These are phyloP conservation scores for Rostrohypoxylon terebratum DNA, from an alignment of 495 filamentous ascomycete genomes.

Conservation along the genomic window DNA sequence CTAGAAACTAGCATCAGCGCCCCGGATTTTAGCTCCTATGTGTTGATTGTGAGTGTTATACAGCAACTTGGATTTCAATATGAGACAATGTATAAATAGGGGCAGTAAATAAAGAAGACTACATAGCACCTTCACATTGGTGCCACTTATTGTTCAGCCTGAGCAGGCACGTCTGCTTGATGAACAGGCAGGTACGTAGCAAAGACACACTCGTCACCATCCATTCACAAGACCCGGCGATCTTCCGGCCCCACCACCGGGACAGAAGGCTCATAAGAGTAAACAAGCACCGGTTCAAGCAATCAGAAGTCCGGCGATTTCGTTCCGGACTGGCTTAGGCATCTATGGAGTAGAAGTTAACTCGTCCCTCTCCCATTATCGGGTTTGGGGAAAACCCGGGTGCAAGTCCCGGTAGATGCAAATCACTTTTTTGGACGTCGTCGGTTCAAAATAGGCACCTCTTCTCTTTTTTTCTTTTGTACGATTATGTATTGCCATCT, in stretches of 20 bases:
- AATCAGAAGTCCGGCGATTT: neutral
- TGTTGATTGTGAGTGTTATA: no score
- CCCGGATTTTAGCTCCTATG: no score
- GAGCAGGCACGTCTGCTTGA: no score
- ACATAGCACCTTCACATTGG: no score
- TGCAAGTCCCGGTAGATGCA: conserved; percentile 2
- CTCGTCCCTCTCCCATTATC: neutral
- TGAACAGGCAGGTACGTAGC: neutral
- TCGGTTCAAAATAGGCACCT: neutral
- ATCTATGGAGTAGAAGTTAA: conserved; percentile 3
- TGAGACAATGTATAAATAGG: no score
- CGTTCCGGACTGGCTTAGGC: neutral
- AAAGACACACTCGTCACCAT: neutral
- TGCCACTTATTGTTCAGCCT: no score
- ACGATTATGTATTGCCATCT: neutral
- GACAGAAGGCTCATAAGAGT: neutral
- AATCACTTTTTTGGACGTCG: neutral
- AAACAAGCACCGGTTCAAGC: neutral
- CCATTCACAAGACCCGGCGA: neutral
- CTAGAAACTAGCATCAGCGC: no score
- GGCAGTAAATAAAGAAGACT: no score
- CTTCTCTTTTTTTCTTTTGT: neutral
- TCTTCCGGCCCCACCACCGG: neutral
- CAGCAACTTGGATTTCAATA: no score
- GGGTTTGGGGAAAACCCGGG: neutral